Percentiles rank a stretch among this genome's conserved stretches.
These are phyloP conservation scores for Naganishia vishniacii DNA, from an alignment of 768 basidiomycete genomes.

Conservation along the genomic window DNA sequence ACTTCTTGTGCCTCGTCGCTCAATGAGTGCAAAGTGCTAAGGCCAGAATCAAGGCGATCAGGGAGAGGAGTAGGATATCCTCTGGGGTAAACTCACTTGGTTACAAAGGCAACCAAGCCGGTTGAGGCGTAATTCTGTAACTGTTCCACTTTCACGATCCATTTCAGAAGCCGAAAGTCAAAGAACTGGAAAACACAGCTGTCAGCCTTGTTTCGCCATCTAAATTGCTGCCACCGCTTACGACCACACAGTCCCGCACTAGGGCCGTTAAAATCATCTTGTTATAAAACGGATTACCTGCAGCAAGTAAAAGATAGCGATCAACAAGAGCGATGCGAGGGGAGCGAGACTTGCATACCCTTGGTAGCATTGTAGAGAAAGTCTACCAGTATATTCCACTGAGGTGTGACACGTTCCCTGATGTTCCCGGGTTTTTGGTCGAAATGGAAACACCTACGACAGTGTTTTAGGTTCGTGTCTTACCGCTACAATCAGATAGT, in stretches of 20 bases:
- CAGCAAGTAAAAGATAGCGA: not conserved
- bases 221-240: not conserved
- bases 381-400: conserved; percentile 20
- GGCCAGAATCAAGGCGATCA: not conserved
- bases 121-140: conserved; percentile 16
- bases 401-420: conserved; percentile 6
- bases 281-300: conserved; percentile 31
- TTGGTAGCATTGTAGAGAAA: conserved; percentile 32
- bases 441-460: conserved; percentile 25
- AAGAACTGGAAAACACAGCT: conserved; percentile 16
- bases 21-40: conserved; percentile 24
- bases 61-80: no score
- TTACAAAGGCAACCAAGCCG: conserved; percentile 20
- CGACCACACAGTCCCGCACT: conserved; percentile 10
- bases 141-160: conserved; percentile 17
- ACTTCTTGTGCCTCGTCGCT: conserved; percentile 24
- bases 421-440: conserved; percentile 6
- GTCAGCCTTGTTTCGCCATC: not conserved
- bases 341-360: conserved; percentile 21
- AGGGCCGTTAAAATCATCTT: conserved; percentile 18
- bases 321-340: not conserved
- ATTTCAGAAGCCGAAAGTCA: conserved; percentile 17
- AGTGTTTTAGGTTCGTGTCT: no score
- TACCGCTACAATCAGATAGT: no score
- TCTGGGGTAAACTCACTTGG: conserved; percentile 1